These are phyloP conservation scores for Diaporthe aspalathi DNA, from an alignment of 2,329 filamentous ascomycete species.

Conservation along the genomic window DNA sequence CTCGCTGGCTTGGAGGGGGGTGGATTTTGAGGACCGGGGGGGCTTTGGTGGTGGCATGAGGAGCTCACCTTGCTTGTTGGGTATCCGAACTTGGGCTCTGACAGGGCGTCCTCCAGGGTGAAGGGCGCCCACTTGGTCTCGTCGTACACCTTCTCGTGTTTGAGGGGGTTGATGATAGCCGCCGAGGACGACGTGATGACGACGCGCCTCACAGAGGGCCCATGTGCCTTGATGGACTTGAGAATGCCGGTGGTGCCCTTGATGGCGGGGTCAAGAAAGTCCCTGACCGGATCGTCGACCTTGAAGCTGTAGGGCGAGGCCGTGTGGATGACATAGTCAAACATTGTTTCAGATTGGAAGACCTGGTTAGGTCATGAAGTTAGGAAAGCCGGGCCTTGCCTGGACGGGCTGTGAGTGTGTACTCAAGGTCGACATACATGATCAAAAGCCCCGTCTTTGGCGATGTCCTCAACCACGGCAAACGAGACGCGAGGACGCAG, in stretches of 20 bases:
- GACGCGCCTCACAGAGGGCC: constrained; percentile 69
- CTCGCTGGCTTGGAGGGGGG: not conserved
- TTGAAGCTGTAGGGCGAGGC: constrained; percentile 80
- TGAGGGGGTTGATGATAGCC: constrained; percentile 53
- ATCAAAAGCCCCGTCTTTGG: constrained; percentile 76
- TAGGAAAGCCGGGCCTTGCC: not conserved
- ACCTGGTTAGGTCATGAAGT: constrained; percentile 42
- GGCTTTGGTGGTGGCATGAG: too few relatives aligned
- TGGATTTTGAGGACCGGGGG: not conserved
- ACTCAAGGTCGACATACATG: constrained; percentile 49
- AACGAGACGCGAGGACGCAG: constrained; percentile 56
- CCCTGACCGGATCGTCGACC: constrained; percentile 60
- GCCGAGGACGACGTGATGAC: constrained; percentile 65
- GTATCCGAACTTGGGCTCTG: constrained; percentile 46
- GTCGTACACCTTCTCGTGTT: constrained; percentile 53
- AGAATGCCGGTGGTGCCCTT: constrained; percentile 63
- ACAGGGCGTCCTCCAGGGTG: constrained; percentile 51
- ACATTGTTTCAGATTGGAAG: constrained; percentile 60
- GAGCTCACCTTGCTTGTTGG: constrained; percentile 59
- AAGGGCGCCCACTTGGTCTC: constrained; percentile 53
- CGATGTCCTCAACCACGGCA: constrained; percentile 78
- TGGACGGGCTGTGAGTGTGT: not conserved
- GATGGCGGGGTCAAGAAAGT: constrained; percentile 67
- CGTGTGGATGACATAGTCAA: constrained; percentile 80
- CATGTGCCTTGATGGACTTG: constrained; percentile 57